Conservation (phyloP, 345 rosid species). For the Gossypium bickii region DNA sequence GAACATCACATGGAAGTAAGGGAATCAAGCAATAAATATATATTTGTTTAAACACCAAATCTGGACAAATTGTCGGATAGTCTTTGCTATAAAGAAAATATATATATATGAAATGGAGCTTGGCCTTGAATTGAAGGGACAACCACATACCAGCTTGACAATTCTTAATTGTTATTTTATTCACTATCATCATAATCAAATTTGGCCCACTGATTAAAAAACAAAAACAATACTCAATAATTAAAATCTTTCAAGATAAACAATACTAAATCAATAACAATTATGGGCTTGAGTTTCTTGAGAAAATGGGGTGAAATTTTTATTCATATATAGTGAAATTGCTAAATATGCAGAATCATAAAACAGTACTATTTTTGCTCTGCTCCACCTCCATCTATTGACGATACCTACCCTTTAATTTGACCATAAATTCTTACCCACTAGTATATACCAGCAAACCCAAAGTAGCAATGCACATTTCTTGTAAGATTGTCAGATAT, state of each 20-base stretch:
- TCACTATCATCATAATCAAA: neutral
- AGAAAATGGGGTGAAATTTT: neutral
- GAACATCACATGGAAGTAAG: constrained; percentile 37
- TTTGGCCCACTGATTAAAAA: neutral
- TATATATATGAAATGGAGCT: constrained; percentile 17
- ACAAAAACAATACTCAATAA: neutral
- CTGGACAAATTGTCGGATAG: constrained; percentile 31
- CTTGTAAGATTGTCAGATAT: neutral
- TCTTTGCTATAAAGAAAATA: constrained; percentile 25
- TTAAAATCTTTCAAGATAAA: neutral
- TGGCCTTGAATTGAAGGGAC: constrained; percentile 17
- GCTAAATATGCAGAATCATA: neutral
- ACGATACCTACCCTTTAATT: neutral
- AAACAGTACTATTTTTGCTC: neutral
- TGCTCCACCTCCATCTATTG: neutral
- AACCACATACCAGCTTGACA: constrained; percentile 16
- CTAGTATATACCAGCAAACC: neutral
- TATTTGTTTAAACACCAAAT: constrained; percentile 25
- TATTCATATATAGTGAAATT: neutral
- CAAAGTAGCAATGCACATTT: neutral
- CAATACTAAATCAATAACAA: neutral
- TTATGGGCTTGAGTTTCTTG: neutral
- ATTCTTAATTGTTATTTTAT: neutral
- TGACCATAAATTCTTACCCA: neutral
- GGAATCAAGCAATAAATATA: constrained; percentile 19